phyloP scores from a whole-genome alignment of 176 grass and related monocot genomes.

The Juncus effusus region DNA sequence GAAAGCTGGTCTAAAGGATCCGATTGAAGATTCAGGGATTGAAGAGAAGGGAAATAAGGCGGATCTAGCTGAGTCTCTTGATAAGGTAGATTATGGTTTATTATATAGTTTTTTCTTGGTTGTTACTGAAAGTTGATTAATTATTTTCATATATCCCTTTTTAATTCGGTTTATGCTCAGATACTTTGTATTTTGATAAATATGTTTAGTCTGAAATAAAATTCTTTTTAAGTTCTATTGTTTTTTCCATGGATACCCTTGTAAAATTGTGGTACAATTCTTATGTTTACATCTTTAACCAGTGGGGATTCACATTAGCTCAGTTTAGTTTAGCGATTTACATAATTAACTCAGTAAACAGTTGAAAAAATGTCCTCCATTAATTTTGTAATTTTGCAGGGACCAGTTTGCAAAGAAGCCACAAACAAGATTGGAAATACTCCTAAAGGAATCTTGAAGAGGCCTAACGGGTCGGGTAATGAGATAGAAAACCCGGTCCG shows the following conservation, averaged over 20 bases:
- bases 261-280: background rate
- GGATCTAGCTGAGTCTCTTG: background rate
- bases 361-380: no score
- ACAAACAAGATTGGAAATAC: background rate
- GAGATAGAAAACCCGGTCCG: conserved; percentile 10
- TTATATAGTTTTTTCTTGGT: no score
- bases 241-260: background rate
- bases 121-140: no score
- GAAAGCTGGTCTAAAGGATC: background rate
- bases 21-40: background rate
- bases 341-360: no score
- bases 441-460: conserved; percentile 20
- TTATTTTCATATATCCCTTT: no score
- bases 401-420: background rate
- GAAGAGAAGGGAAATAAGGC: conserved; percentile 1
- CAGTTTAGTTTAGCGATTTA: no score
- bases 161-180: conserved; percentile 14
- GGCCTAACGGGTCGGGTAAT: conserved; percentile 1
- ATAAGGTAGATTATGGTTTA: conserved; percentile 9
- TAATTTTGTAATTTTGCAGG: conserved; percentile 10
- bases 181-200: background rate
- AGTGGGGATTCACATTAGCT: no score
- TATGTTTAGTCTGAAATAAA: background rate
- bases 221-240: background rate
- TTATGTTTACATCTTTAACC: no score